These are phyloP conservation scores for Scedosporium boydii DNA, from an alignment of 2,329 filamentous ascomycete genomes.

Conservation along the genomic window DNA sequence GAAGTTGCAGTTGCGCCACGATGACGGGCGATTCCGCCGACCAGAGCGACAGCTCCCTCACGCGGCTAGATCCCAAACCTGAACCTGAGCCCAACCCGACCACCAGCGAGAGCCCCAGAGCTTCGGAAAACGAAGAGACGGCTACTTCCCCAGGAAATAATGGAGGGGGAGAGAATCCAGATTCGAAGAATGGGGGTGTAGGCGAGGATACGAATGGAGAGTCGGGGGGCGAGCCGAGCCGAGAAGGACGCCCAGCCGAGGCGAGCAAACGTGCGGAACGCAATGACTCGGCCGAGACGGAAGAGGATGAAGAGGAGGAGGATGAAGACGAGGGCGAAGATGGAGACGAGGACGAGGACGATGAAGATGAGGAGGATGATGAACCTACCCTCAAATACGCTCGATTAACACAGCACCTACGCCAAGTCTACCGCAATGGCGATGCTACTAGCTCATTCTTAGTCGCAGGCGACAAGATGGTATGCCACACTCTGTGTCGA, in stretches of 20 bases:
- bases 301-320: slow-evolving; percentile 19
- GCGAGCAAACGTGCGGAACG: slow-evolving; percentile 9
- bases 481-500: slow-evolving; percentile 27
- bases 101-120: slow-evolving; percentile 6
- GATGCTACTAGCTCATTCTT: slow-evolving; percentile 90
- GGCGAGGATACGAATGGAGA: slow-evolving; percentile 15
- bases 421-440: slow-evolving; percentile 79
- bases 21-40: slow-evolving; percentile 5
- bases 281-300: slow-evolving; percentile 14
- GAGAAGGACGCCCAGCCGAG: slow-evolving; percentile 5
- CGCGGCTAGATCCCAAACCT: neutral
- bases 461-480: slow-evolving; percentile 94
- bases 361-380: slow-evolving; percentile 79
- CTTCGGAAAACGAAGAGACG: slow-evolving; percentile 9
- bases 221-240: slow-evolving; percentile 10
- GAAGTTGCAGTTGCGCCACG: neutral
- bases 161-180: slow-evolving; percentile 3
- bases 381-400: slow-evolving; percentile 92
- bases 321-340: slow-evolving; percentile 30
- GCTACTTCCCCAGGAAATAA: neutral
- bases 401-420: slow-evolving; percentile 71
- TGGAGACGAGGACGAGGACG: slow-evolving; percentile 52
- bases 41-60: neutral
- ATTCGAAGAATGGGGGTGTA: slow-evolving; percentile 2
- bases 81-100: slow-evolving; percentile 7